Evolutionary conservation across 225 moss, liverwort and hornwort species (phyloP), one percentile per base, ranked within the genome.

Genomic region (Takakia lepidozioides): DNA sequence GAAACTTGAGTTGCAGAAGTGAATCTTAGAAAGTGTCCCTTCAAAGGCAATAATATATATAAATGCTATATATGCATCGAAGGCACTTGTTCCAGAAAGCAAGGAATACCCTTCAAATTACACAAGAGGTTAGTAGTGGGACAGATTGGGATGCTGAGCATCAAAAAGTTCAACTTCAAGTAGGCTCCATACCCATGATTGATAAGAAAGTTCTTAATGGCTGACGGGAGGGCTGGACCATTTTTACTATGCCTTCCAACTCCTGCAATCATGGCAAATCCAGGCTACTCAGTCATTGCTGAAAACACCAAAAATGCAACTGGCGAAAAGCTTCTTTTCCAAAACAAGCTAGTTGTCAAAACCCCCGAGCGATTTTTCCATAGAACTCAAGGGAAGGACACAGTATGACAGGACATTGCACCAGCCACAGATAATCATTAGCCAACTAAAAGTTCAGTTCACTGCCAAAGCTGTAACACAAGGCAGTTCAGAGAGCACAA

Each of bases 171-270:
- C 11, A 11, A 32, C 11, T 32, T 11, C 1, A 49, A 49, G 26
- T 3, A 29, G 15, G n/a, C 49, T 25, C 25, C 20, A 17, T 71
- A 82, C 82, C 73, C 77, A 26, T 77, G 49, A 51, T 24, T 38
- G 25, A 82, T 51, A 4, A 82, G 82, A 34, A 69, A 82, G 55
- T 77, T 82, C 58, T 64, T 77, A 16, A 82, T 63, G 54, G 73
- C 77, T 25, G 63, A 58, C 32, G 82, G 82, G 57, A 82, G 60
- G 45, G 82, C 67, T 39, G 82, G 76, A 29, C 82, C 82, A 56
- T 73, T 73, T 67, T 58, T 76, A 49, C 82, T 82, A 27, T 82
- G 82, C 19, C 69, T 65, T 30, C 82, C 82, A 61, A 77, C 73
- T 59, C 82, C 82, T 82, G 64, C 20, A 46, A 25, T 16, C 8